A percentile compares a stretch with the other conserved stretches of the same genome.
Evolutionary conservation across 371 early-diverging fungal genomes (phyloP).

Genomic region (Dinochytrium kinnereticum): DNA sequence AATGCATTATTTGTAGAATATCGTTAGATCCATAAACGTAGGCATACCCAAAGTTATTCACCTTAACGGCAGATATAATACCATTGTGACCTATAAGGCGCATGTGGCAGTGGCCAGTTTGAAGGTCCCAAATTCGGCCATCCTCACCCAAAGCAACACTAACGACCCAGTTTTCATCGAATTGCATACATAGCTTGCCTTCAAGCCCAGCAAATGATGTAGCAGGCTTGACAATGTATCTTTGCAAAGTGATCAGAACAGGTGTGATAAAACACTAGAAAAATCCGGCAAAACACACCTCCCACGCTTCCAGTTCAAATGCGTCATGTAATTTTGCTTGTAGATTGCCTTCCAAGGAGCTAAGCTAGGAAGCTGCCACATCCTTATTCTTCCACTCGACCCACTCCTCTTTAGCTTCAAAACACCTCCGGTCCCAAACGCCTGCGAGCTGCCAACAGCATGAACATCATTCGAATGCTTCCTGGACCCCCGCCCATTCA

Average conservation of each 20-base stretch:
- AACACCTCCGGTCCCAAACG: not conserved
- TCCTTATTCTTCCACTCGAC: slow-evolving; percentile 3
- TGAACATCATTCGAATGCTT: too few relatives aligned
- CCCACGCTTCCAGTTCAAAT: slow-evolving; percentile 47
- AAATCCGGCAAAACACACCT: slow-evolving; percentile 17
- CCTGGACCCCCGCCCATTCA: too few relatives aligned
- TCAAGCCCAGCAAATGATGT: not conserved
- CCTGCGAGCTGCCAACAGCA: too few relatives aligned
- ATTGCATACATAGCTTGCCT: slow-evolving; percentile 34
- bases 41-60: slow-evolving; percentile 1
- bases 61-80: slow-evolving; percentile 49
- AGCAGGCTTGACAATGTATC: not conserved
- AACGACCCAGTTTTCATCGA: slow-evolving; percentile 36
- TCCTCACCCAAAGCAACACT: slow-evolving; percentile 15
- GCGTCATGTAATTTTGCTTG: slow-evolving; percentile 48
- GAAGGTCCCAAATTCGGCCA: slow-evolving; percentile 39
- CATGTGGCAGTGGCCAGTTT: slow-evolving; percentile 36
- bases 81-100: slow-evolving; percentile 38
- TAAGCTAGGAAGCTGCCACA: slow-evolving; percentile 13
- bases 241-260: not conserved
- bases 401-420: slow-evolving; percentile 9
- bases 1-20: too few relatives aligned
- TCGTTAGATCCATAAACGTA: too few relatives aligned
- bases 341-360: slow-evolving; percentile 48
- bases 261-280: not conserved